Evolutionary conservation across 2,329 filamentous ascomycete species (phyloP), one percentile per base, ranked within the genome.

Genomic region (Aaosphaeria arxii): DNA sequence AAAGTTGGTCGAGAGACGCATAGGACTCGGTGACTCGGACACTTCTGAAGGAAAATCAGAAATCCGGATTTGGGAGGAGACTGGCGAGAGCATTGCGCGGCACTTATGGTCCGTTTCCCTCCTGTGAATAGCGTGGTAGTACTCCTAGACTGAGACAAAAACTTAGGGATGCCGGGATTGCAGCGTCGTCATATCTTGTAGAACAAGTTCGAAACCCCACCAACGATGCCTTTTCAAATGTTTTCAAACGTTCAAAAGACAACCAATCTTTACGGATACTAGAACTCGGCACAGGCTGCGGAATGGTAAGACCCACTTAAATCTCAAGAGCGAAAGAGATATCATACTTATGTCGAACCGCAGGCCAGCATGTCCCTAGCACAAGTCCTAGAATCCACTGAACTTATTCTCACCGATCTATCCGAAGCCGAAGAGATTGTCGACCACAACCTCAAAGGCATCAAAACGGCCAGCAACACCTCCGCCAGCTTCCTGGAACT

Each of bases 31-130:
- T 5, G 63, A 67, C 33, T 66, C 70, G 24, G 57, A 70, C 5
- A 24, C 17, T 24, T 24, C 17, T 24, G 17, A 24, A 24, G 17
- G 3, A 24, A 24, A 24, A 24, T 24, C 17, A 24, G 61, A 61
- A 5, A 57, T 84, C 7, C 66, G 67, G 32, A 79, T 88, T 40
- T 84, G 81, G 74, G 86, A 89, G 63, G 86, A 88, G 59, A 86
- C 83, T 0, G 85, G 85, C 4, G 85, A 89, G 59, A 87, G 83
- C 62, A 88, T 89, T 59, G 86, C 86, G 5, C 74, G 84, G 39
- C 86, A 89, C 70, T 76, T 88, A 43, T 89, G 86, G 86, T 85
- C 74, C 62, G 69, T 46, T 40, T 13, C 29, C n/a, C n/a, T 2
- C 33, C 33, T 24, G 17, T 24, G 17, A 24, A 24, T 24, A 36